Evolutionary conservation across 306 rosid species (phyloP), one percentile per base, ranked within the genome.

Genomic region (Casuarina glauca): DNA sequence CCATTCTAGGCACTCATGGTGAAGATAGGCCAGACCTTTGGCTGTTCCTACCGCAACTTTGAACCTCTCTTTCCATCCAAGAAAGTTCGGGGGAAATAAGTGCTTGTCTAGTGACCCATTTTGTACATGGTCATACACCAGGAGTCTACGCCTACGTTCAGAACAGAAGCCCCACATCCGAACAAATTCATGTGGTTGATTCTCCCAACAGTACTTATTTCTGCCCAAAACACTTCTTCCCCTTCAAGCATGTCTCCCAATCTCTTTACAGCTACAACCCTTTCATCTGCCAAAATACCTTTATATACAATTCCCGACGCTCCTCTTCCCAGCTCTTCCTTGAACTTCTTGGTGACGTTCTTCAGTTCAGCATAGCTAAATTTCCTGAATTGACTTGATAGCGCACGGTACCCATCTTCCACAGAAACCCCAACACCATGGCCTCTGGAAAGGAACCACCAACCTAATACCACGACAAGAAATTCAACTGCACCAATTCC

Each of bases 1-100:
- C 87, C 87, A 80, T 43, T 86, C 90, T 0, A 86, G 64, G 69
- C 90, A 86, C 71, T 86, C 90, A 62, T 86, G 87, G 26, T 86
- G 90, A 6, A 86, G 38, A 80, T 86, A 86, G 4, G 87, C 84
- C 62, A 83, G 45, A 9, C 87, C 87, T 63, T 83, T 86, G 53
- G 90, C 84, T 0, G 86, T 83, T 36, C 90, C 90, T 11, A 83
- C 13, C 10, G 90, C 88, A 61, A 84, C 79, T 10, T 73, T 72
- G 20, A 81, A 81, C 54, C 87, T 70, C 64, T 83, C 78, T 8
- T 86, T 80, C 39, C 81, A 69, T 5, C 78, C 79, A 2, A 83
- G 63, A 8, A 57, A 57, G 35, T 9, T 26, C n/a, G 16, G 17
- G 32, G 5, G 70, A 70, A 75, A 78, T 74, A 86, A 73, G 52